Conservation (phyloP, 169 alveolate species). For the Plasmodium cynomolgi region DNA sequence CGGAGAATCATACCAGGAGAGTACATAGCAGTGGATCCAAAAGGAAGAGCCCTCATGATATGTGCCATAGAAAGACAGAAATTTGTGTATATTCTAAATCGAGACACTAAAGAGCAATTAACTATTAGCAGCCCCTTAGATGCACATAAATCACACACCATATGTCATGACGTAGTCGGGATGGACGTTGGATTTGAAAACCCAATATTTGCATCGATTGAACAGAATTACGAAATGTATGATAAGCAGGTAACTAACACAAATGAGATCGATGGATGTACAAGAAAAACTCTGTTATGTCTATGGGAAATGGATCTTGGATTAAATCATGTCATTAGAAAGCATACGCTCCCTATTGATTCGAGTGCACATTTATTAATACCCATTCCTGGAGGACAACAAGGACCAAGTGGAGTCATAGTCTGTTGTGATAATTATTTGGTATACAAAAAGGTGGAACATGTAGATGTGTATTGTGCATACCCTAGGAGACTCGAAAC, state of each 20-base stretch:
- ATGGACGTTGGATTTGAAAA: slow-evolving; percentile 97
- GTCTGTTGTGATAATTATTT: slow-evolving; percentile 97
- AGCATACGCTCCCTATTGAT: slow-evolving; percentile 87
- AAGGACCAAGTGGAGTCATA: slow-evolving; percentile 98
- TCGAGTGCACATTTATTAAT: slow-evolving; percentile 93
- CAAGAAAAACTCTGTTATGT: slow-evolving; percentile 88
- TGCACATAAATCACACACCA: slow-evolving; percentile 96
- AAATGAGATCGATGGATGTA: slow-evolving; percentile 37
- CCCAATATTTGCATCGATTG: slow-evolving; percentile 98
- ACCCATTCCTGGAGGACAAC: slow-evolving; percentile 95
- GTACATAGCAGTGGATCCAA: slow-evolving; percentile 99
- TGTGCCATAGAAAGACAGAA: slow-evolving; percentile 99
- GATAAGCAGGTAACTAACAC: slow-evolving; percentile 89
- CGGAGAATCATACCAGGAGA: slow-evolving; percentile 98
- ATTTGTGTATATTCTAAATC: slow-evolving; percentile 96
- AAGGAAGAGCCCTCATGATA: slow-evolving; percentile 98
- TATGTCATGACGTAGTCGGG: slow-evolving; percentile 94
- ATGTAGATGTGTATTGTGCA: slow-evolving; percentile 93
- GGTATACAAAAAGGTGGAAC: slow-evolving; percentile 94
- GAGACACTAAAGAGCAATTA: slow-evolving; percentile 94
- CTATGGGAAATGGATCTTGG: slow-evolving; percentile 99
- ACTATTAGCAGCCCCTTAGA: slow-evolving; percentile 97
- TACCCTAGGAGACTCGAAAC: slow-evolving; percentile 95
- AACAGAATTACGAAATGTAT: slow-evolving; percentile 90
- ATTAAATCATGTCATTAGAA: slow-evolving; percentile 97